phyloP scores from a whole-genome alignment of 768 basidiomycete species.

The Kwoniella botswanensis region DNA sequence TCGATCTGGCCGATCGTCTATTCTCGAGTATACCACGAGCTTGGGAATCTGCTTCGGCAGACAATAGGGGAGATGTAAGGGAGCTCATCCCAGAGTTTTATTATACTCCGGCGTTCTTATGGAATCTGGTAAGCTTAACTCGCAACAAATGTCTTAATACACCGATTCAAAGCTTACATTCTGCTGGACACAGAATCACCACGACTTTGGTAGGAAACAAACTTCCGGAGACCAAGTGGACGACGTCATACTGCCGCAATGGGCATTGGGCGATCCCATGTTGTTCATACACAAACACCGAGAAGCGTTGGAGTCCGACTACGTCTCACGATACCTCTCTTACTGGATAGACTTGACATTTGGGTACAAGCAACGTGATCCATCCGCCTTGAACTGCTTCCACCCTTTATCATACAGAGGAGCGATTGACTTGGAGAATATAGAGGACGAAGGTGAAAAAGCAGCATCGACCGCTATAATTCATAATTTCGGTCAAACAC shows the following conservation, averaged over 20 bases:
- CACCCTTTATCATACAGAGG: slow-evolving; percentile 94
- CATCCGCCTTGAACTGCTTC: slow-evolving; percentile 78
- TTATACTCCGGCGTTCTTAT: slow-evolving; percentile 69
- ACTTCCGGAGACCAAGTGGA: slow-evolving; percentile 66
- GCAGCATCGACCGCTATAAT: slow-evolving; percentile 94
- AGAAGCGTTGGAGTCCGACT: slow-evolving; percentile 80
- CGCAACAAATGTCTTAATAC: neutral
- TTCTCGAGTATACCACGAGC: slow-evolving; percentile 70
- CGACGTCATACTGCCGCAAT: slow-evolving; percentile 84
- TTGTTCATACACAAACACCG: slow-evolving; percentile 81
- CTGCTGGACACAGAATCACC: slow-evolving; percentile 40
- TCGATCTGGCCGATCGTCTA: slow-evolving; percentile 74
- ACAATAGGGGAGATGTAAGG: slow-evolving; percentile 87
- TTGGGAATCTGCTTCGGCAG: slow-evolving; percentile 81
- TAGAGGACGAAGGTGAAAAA: slow-evolving; percentile 81
- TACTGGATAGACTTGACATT: slow-evolving; percentile 95
- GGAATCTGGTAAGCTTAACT: slow-evolving; percentile 64
- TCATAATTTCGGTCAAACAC: slow-evolving; percentile 95
- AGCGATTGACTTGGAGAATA: slow-evolving; percentile 84
- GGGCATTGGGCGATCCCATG: slow-evolving; percentile 83
- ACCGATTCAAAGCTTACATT: neutral
- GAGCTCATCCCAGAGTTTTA: slow-evolving; percentile 79
- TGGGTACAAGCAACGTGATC: slow-evolving; percentile 67
- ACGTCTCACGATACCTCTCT: slow-evolving; percentile 80
- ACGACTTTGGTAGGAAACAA: slow-evolving; percentile 58